A percentile compares a stretch with the other conserved stretches of the same genome.
Conservation (phyloP, 352 stramenopile species). For the Globisporangium okanoganense region DNA sequence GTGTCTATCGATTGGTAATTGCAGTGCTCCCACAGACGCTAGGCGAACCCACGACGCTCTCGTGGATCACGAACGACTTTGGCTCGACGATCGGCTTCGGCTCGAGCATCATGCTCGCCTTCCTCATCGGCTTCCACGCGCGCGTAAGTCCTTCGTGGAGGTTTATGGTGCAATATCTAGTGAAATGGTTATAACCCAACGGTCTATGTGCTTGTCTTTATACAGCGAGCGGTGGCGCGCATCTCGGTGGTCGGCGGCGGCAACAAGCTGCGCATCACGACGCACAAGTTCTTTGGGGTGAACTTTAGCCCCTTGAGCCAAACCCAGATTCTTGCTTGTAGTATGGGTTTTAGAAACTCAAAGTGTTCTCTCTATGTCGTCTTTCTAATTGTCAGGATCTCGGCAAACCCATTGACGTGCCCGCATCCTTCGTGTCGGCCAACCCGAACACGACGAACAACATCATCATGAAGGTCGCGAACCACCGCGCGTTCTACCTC, state of each 20-base stretch:
- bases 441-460: constrained; percentile 84
- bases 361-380: background rate
- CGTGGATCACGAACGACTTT: constrained; percentile 76
- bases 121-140: constrained; percentile 80
- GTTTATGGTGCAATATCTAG: background rate
- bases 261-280: constrained; percentile 81
- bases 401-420: constrained; percentile 59
- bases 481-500: constrained; percentile 71
- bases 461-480: constrained; percentile 82
- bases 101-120: constrained; percentile 74
- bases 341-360: background rate
- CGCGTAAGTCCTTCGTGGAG: constrained; percentile 28
- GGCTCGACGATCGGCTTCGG: constrained; percentile 77
- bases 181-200: background rate
- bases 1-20: background rate
- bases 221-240: constrained; percentile 65
- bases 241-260: constrained; percentile 75
- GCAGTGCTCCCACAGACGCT: constrained; percentile 54
- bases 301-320: background rate
- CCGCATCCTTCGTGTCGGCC: constrained; percentile 62
- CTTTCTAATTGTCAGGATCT: constrained; percentile 37
- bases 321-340: background rate
- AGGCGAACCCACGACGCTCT: constrained; percentile 73
- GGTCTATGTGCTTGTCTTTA: background rate
- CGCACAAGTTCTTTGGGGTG: constrained; percentile 87